Percentiles rank a stretch among this genome's conserved stretches.
phyloP scores from a whole-genome alignment of 352 stramenopile genomes.

The Phytophthora sp. region DNA sequence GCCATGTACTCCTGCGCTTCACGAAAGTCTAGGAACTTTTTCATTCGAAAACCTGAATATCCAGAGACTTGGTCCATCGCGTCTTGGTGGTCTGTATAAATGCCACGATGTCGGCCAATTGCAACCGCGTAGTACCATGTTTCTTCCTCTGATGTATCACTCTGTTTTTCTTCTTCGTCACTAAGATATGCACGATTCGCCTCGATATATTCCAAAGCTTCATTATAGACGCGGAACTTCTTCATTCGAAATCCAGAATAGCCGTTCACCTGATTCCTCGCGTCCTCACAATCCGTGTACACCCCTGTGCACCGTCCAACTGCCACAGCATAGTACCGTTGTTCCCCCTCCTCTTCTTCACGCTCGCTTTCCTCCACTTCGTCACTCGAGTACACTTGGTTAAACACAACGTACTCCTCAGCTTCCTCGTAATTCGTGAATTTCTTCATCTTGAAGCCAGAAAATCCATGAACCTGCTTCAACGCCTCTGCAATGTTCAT shows the following conservation, averaged over 20 bases:
- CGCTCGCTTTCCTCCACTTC: slow-evolving; percentile 16
- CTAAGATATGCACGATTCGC: slow-evolving; percentile 1
- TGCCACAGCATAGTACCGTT: slow-evolving; percentile 56
- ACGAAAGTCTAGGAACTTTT: slow-evolving; percentile 8
- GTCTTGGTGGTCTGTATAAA: neutral
- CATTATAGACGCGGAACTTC: slow-evolving; percentile 53
- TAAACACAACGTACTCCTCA: slow-evolving; percentile 15
- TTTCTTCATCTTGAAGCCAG: slow-evolving; percentile 24
- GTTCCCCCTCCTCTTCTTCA: slow-evolving; percentile 3
- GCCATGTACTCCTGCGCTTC: slow-evolving; percentile 1
- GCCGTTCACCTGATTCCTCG: slow-evolving; percentile 53
- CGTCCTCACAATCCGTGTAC: slow-evolving; percentile 47
- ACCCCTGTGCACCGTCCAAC: slow-evolving; percentile 48
- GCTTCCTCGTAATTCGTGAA: slow-evolving; percentile 18
- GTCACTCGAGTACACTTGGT: slow-evolving; percentile 22
- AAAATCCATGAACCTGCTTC: slow-evolving; percentile 17
- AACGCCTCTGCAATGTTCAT: slow-evolving; percentile 13
- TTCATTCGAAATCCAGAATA: slow-evolving; percentile 61
- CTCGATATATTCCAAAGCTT: slow-evolving; percentile 36
- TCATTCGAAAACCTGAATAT: slow-evolving; percentile 10
- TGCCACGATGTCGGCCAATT: slow-evolving; percentile 10
- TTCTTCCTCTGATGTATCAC: slow-evolving; percentile 26
- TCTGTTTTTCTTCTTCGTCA: slow-evolving; percentile 6
- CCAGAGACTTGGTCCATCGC: slow-evolving; percentile 8
- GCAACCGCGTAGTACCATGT: slow-evolving; percentile 44